Base-by-base conservation (phyloP, 2,329 filamentous ascomycete species). In the Alternaria gaisen region DNA sequence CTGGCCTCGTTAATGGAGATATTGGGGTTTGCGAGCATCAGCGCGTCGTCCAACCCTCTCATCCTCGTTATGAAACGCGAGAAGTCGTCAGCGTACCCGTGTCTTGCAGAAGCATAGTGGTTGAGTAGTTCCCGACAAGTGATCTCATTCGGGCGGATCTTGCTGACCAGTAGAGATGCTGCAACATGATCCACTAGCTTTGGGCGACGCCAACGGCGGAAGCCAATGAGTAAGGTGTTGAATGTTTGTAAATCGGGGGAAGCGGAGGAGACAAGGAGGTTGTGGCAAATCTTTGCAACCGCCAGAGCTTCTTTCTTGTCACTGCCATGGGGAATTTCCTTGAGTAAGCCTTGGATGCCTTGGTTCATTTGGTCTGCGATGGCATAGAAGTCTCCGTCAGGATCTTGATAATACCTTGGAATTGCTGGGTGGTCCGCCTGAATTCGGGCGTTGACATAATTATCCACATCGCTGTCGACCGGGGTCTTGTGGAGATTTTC, bases 221-320 rank as follows among this genome's bases (percentile, higher is more conserved):
- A 88, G n/a, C 86, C 86, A n/a, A 86, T 75, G 3, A 94, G 84
- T 26, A 95, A 82, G 12, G 85, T 84, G 71, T 93, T 93, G 80
- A 89, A 92, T 4, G 89, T 92, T 65, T 88, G 83, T 36, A 91
- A 84, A 63, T 87, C 87, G 0, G 91, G 90, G 0, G 88, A 85
- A 18, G 86, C 81, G 2, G 83, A 75, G 3, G 87, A 88, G 4
- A 87, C 80, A 16, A 92, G 82, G 3, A 95, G 79, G 71, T 92
- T 92, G 77, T 89, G 89, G 60, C 82, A 84, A 18, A 87, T 77
- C 56, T 72, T 77, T 26, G 69, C 67, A 4, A 73, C 52, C 9
- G 67, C 60, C n/a, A 67, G n/a, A 18, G 66, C 63, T n/a, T 60
- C 61, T 22, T 67, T 48, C 5, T 20, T 42, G 14, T 65, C 63